Conservation (phyloP, 257 asterid species). For the Eustoma russellianum region DNA sequence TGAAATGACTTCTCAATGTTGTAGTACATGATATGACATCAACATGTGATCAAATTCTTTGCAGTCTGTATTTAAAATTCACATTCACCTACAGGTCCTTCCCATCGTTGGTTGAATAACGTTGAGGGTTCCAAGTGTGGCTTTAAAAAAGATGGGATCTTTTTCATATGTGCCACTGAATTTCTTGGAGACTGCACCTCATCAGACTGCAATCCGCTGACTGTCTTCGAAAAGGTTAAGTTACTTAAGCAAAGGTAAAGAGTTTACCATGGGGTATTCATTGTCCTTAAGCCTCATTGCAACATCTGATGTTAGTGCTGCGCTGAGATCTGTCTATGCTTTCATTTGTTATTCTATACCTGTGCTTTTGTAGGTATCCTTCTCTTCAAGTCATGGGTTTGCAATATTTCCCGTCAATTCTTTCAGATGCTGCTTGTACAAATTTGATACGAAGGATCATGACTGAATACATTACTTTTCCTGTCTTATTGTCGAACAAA, state of each 20-base stretch:
- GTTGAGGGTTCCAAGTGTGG: constrained; percentile 22
- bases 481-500: constrained; percentile 49
- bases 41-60: neutral
- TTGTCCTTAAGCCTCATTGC: neutral
- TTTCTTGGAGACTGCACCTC: constrained; percentile 25
- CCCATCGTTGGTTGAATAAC: constrained; percentile 60
- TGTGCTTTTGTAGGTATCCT: constrained; percentile 47
- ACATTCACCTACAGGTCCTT: constrained; percentile 47
- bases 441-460: constrained; percentile 39
- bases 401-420: constrained; percentile 35
- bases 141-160: constrained; percentile 41
- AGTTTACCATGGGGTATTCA: neutral
- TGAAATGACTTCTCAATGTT: neutral
- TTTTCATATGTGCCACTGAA: constrained; percentile 46
- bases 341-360: constrained; percentile 6
- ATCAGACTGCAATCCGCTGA: constrained; percentile 28
- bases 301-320: constrained; percentile 2
- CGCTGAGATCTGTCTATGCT: constrained; percentile 8
- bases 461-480: constrained; percentile 59
- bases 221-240: constrained; percentile 53
- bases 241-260: constrained; percentile 69
- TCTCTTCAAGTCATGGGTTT: constrained; percentile 61
- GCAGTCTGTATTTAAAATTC: constrained; percentile 10
- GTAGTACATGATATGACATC: neutral
- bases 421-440: constrained; percentile 27